A percentile compares a stretch with the other conserved stretches of the same genome.
Evolutionary conservation across 768 basidiomycete species (phyloP).

Genomic region (Tephrocybe sp.): DNA sequence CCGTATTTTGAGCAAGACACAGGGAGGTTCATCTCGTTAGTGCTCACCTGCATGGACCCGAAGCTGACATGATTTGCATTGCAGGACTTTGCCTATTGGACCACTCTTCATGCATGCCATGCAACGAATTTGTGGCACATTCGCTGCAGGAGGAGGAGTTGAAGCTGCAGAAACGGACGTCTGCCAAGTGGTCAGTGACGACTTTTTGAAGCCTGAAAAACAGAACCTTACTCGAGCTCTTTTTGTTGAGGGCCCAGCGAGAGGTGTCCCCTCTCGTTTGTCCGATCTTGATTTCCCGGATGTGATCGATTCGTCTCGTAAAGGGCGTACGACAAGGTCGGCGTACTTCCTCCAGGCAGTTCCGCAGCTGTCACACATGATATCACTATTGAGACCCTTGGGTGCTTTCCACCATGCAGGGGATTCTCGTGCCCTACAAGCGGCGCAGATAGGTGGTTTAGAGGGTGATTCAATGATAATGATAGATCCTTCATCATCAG

Average conservation of each 20-base stretch:
- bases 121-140: slow-evolving; percentile 67
- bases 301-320: slow-evolving; percentile 62
- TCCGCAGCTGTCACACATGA: slow-evolving; percentile 85
- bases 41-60: slow-evolving; percentile 74
- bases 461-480: slow-evolving; percentile 58
- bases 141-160: slow-evolving; percentile 61
- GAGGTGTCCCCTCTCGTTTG: slow-evolving; percentile 64
- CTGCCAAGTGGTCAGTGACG: slow-evolving; percentile 24
- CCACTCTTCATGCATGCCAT: slow-evolving; percentile 73
- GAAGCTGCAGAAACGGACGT: slow-evolving; percentile 50
- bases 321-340: slow-evolving; percentile 73
- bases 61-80: slow-evolving; percentile 79
- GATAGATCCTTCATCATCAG: slow-evolving; percentile 79
- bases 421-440: slow-evolving; percentile 80
- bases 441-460: slow-evolving; percentile 68
- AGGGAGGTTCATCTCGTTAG: background rate
- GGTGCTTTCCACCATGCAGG: slow-evolving; percentile 90
- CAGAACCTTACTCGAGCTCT: slow-evolving; percentile 40
- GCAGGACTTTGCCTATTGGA: slow-evolving; percentile 71
- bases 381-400: slow-evolving; percentile 70
- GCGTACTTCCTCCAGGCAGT: slow-evolving; percentile 93
- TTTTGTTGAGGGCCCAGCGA: slow-evolving; percentile 43
- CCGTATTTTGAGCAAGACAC: background rate
- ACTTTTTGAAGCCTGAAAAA: background rate
- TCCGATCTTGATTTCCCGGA: slow-evolving; percentile 50